Conservation (phyloP, 2,329 filamentous ascomycete genomes). For the Diaporthe humulicola region DNA sequence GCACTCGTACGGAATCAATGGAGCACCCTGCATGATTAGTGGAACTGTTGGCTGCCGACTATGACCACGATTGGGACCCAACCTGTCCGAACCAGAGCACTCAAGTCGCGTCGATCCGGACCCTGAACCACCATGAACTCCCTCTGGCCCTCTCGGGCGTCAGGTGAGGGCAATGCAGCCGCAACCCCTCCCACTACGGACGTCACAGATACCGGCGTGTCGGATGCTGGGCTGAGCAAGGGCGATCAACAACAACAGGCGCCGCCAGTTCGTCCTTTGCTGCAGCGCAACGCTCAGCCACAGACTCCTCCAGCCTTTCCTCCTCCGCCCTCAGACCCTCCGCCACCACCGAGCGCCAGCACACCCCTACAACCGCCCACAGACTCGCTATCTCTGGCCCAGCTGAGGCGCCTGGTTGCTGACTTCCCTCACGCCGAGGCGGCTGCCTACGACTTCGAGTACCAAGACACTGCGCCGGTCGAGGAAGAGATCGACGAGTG, state of each 20-base stretch:
- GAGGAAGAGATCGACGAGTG: slow-evolving; percentile 96
- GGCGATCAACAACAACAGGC: slow-evolving; percentile 25
- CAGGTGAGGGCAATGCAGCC: slow-evolving; percentile 33
- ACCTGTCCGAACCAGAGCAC: slow-evolving; percentile 27
- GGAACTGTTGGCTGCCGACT: slow-evolving; percentile 12
- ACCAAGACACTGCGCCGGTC: slow-evolving; percentile 79
- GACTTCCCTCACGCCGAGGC: slow-evolving; percentile 80
- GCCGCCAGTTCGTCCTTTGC: slow-evolving; percentile 44
- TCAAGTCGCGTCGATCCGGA: slow-evolving; percentile 23
- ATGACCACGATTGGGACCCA: slow-evolving; percentile 30
- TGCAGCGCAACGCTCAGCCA: slow-evolving; percentile 48
- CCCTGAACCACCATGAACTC: slow-evolving; percentile 41
- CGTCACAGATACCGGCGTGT: slow-evolving; percentile 29
- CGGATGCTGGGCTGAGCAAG: slow-evolving; percentile 29
- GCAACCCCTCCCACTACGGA: slow-evolving; percentile 30
- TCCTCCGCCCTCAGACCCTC: slow-evolving; percentile 43
- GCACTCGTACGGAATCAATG: background rate
- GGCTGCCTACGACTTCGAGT: slow-evolving; percentile 87
- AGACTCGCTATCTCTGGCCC: slow-evolving; percentile 82
- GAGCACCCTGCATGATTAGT: slow-evolving; percentile 11
- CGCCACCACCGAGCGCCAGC: slow-evolving; percentile 44
- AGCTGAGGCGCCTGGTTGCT: slow-evolving; percentile 79
- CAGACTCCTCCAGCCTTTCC: slow-evolving; percentile 40
- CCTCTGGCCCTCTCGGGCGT: slow-evolving; percentile 40
- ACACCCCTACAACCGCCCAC: slow-evolving; percentile 53